Evolutionary conservation across 2,329 filamentous ascomycete species (phyloP).

Genomic region (Fusarium nodosum): DNA sequence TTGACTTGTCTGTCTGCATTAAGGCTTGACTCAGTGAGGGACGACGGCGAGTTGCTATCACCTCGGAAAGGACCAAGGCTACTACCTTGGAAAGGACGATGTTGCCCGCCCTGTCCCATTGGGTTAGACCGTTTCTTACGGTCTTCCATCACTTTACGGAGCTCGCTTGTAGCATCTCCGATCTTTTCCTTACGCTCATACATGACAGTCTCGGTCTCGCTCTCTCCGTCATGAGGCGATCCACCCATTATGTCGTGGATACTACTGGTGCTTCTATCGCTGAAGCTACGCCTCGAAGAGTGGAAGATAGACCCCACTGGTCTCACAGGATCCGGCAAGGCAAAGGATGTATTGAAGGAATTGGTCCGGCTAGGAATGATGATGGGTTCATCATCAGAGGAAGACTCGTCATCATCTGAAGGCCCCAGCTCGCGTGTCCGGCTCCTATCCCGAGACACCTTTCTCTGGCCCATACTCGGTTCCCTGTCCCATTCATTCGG

Average conservation of each 20-base stretch:
- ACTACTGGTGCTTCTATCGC: constrained; percentile 64
- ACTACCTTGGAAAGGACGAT: constrained; percentile 53
- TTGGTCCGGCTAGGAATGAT: constrained; percentile 72
- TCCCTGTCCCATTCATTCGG: constrained; percentile 52
- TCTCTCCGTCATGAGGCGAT: constrained; percentile 62
- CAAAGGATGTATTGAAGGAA: constrained; percentile 68
- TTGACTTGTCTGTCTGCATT: constrained; percentile 62
- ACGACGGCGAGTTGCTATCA: constrained; percentile 65
- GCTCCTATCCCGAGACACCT: constrained; percentile 50
- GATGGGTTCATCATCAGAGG: constrained; percentile 74
- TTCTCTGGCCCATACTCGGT: constrained; percentile 49
- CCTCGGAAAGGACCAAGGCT: constrained; percentile 52
- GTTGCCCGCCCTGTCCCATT: constrained; percentile 51
- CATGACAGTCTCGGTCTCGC: constrained; percentile 71
- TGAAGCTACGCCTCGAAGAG: constrained; percentile 62
- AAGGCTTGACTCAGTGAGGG: constrained; percentile 64
- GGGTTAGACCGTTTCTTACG: constrained; percentile 61
- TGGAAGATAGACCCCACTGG: constrained; percentile 65
- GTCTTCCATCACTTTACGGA: constrained; percentile 69
- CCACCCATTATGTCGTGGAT: constrained; percentile 55
- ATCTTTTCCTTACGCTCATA: constrained; percentile 60
- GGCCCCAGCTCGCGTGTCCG: constrained; percentile 59
- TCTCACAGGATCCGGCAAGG: constrained; percentile 66
- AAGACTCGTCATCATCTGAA: constrained; percentile 68
- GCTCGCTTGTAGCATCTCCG: constrained; percentile 71